phyloP scores from a whole-genome alignment of 495 filamentous ascomycete species.

The Halenospora varia region DNA sequence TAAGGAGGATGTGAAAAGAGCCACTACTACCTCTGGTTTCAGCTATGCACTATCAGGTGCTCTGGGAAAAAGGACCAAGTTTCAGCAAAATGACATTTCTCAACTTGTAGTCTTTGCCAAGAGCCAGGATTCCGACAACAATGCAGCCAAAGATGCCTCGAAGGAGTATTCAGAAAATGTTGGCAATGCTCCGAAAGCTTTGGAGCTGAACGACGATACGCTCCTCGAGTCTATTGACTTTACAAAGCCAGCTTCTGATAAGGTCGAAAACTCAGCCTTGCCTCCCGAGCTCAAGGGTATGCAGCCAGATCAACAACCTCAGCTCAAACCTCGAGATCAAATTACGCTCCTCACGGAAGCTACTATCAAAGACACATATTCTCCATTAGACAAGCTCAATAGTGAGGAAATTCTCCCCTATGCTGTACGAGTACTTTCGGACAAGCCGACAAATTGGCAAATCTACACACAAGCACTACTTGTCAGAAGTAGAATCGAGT shows the following conservation, averaged over 20 bases:
- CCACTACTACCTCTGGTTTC: constrained; percentile 61
- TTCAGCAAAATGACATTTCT: constrained; percentile 82
- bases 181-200: constrained; percentile 50
- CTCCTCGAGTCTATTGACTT: constrained; percentile 85
- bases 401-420: constrained; percentile 91
- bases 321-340: constrained; percentile 74
- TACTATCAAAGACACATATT: constrained; percentile 80
- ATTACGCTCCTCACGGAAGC: constrained; percentile 82
- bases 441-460: constrained; percentile 95
- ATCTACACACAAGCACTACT: constrained; percentile 92
- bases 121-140: constrained; percentile 43
- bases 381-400: constrained; percentile 78
- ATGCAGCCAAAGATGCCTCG: neutral
- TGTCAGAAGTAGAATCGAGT: constrained; percentile 83
- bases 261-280: constrained; percentile 44
- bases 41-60: constrained; percentile 81
- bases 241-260: constrained; percentile 38
- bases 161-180: too few relatives aligned
- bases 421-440: constrained; percentile 80
- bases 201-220: constrained; percentile 89
- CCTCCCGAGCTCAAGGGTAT: constrained; percentile 56
- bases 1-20: constrained; percentile 60
- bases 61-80: constrained; percentile 88
- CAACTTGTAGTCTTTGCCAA: constrained; percentile 90
- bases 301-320: constrained; percentile 75